These are phyloP conservation scores for Halophytophthora batemanensis DNA, from an alignment of 352 stramenopile species.

Conservation along the genomic window DNA sequence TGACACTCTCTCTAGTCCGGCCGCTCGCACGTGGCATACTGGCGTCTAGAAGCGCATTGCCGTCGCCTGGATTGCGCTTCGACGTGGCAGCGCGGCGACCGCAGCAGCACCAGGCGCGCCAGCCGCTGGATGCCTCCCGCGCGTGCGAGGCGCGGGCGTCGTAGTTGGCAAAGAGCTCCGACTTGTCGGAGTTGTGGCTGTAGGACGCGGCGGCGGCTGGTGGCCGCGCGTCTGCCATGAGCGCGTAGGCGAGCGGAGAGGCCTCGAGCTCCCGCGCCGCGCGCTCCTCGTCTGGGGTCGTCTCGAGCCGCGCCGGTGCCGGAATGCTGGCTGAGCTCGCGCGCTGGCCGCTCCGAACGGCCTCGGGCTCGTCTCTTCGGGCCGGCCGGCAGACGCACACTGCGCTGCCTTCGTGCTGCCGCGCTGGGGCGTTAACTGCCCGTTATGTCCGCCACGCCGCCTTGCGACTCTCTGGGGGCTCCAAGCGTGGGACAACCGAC, in stretches of 20 bases:
- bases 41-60: constrained; percentile 8
- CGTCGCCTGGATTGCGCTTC: constrained; percentile 3
- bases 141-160: constrained; percentile 8
- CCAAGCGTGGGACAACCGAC: too few relatives aligned
- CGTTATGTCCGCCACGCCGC: too few relatives aligned
- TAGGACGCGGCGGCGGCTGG: background rate
- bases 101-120: constrained; percentile 14
- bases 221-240: constrained; percentile 26
- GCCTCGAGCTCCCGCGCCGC: constrained; percentile 13
- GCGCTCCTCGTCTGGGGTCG: constrained; percentile 11
- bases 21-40: constrained; percentile 14
- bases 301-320: constrained; percentile 11
- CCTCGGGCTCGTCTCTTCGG: too few relatives aligned
- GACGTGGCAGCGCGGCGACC: background rate
- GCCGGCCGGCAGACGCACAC: too few relatives aligned
- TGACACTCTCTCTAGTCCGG: constrained; percentile 14
- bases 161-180: constrained; percentile 9
- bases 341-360: too few relatives aligned
- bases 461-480: too few relatives aligned
- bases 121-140: constrained; percentile 9
- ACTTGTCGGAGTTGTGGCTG: constrained; percentile 24
- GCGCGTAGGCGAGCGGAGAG: constrained; percentile 17
- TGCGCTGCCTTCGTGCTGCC: too few relatives aligned
- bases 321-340: constrained; percentile 17
- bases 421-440: too few relatives aligned